Conservation (phyloP, 2,329 filamentous ascomycete species). For the Trichoderma guizhouense region DNA sequence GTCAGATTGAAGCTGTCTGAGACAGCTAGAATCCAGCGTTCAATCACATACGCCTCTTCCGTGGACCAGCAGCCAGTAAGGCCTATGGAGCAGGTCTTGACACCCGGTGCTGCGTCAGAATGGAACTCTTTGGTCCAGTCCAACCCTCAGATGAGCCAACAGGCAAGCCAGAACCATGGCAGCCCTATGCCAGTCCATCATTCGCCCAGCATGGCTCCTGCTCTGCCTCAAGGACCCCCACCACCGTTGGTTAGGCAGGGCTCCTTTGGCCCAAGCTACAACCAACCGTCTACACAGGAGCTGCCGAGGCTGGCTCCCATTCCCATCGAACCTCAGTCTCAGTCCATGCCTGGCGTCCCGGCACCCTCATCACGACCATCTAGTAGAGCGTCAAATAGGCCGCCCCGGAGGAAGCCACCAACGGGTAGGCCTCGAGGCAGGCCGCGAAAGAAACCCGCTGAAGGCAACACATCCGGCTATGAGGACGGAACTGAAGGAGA, state of each 20-base stretch:
- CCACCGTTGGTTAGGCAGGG: constrained; percentile 25
- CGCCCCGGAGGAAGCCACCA: constrained; percentile 38
- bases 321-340: constrained; percentile 27
- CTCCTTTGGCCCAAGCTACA: constrained; percentile 27
- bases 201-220: constrained; percentile 35
- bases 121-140: constrained; percentile 77
- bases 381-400: constrained; percentile 55
- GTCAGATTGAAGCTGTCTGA: constrained; percentile 85
- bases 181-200: constrained; percentile 18
- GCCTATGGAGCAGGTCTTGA: constrained; percentile 37
- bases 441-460: constrained; percentile 51
- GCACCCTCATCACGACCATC: constrained; percentile 52
- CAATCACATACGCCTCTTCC: constrained; percentile 22
- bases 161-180: constrained; percentile 21
- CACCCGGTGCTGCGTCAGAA: constrained; percentile 63
- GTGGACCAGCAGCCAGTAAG: constrained; percentile 20
- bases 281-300: constrained; percentile 28
- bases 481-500: constrained; percentile 64
- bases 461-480: constrained; percentile 71
- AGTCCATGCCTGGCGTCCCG: constrained; percentile 22
- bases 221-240: constrained; percentile 33
- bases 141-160: constrained; percentile 53
- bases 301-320: constrained; percentile 36
- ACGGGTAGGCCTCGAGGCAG: constrained; percentile 56
- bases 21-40: constrained; percentile 57